A percentile compares a stretch with the other conserved stretches of the same genome.
Conservation (phyloP, 768 basidiomycete species). For the Paxillus ammoniavirescens region DNA sequence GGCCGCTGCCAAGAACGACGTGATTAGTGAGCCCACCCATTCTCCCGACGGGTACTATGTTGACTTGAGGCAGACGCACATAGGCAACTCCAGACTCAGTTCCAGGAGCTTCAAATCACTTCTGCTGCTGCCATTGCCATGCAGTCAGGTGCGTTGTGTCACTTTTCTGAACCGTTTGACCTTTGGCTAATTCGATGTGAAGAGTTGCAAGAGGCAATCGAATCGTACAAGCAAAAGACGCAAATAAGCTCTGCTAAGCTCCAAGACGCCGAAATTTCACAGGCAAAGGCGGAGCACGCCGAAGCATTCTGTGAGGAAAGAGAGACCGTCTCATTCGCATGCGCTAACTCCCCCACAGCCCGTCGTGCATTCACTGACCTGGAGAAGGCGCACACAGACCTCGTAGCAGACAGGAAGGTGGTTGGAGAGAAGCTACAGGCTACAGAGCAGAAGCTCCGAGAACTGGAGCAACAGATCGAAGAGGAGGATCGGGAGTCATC, state of each 20-base stretch:
- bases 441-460: constrained; percentile 51
- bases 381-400: constrained; percentile 55
- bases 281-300: constrained; percentile 60
- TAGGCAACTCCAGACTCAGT: constrained; percentile 53
- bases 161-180: not conserved
- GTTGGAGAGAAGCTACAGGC: constrained; percentile 47
- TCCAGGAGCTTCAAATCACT: constrained; percentile 64
- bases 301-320: constrained; percentile 55
- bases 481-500: constrained; percentile 67
- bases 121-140: constrained; percentile 58
- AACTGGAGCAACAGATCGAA: constrained; percentile 63
- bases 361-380: constrained; percentile 59
- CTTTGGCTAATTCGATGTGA: constrained; percentile 1
- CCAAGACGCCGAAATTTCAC: constrained; percentile 67
- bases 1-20: constrained; percentile 53
- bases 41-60: not conserved
- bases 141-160: constrained; percentile 46
- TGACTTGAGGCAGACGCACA: constrained; percentile 45
- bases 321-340: not conserved
- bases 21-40: constrained; percentile 43
- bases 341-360: constrained; percentile 37
- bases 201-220: constrained; percentile 65
- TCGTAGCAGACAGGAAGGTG: constrained; percentile 50
- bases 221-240: constrained; percentile 65
- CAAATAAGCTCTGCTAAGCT: constrained; percentile 56